Percentiles rank a stretch among this genome's conserved stretches.
These are phyloP conservation scores for Saccharomycopsis guyanensis DNA, from an alignment of 805 yeast species.

Conservation along the genomic window DNA sequence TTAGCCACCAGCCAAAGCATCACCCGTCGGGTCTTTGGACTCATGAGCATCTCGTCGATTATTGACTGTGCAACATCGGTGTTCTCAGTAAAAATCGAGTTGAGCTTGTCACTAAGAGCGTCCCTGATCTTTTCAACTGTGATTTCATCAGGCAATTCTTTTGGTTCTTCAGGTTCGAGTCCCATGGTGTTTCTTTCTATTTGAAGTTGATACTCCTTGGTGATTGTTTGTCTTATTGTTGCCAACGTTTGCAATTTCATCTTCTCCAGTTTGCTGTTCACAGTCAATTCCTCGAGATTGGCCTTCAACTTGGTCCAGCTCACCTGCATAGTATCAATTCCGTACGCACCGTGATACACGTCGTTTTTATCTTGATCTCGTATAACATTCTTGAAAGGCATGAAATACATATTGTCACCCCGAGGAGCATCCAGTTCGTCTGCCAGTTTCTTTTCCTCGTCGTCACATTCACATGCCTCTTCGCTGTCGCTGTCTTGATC, in stretches of 20 bases:
- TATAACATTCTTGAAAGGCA: conserved; percentile 14
- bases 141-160: background rate
- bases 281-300: conserved; percentile 1
- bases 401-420: conserved; percentile 40
- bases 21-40: conserved; percentile 52
- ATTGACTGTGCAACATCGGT: conserved; percentile 46
- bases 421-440: conserved; percentile 35
- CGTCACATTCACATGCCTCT: conserved; percentile 11
- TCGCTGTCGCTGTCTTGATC: conserved; percentile 25
- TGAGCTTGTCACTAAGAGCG: background rate
- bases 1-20: conserved; percentile 65
- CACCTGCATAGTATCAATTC: background rate
- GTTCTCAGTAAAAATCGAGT: conserved; percentile 23
- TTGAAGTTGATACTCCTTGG: conserved; percentile 5
- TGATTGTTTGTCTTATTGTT: background rate
- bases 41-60: conserved; percentile 67
- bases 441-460: background rate
- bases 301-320: conserved; percentile 6
- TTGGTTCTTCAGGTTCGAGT: background rate
- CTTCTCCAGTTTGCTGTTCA: background rate
- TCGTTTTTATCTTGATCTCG: conserved; percentile 8
- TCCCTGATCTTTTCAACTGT: background rate
- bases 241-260: background rate
- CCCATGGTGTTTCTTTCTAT: conserved; percentile 5
- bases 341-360: conserved; percentile 6